A percentile compares a stretch with the other conserved stretches of the same genome.
Conservation (phyloP, 2,329 filamentous ascomycete genomes). For the Dendrostoma leiphaemia region DNA sequence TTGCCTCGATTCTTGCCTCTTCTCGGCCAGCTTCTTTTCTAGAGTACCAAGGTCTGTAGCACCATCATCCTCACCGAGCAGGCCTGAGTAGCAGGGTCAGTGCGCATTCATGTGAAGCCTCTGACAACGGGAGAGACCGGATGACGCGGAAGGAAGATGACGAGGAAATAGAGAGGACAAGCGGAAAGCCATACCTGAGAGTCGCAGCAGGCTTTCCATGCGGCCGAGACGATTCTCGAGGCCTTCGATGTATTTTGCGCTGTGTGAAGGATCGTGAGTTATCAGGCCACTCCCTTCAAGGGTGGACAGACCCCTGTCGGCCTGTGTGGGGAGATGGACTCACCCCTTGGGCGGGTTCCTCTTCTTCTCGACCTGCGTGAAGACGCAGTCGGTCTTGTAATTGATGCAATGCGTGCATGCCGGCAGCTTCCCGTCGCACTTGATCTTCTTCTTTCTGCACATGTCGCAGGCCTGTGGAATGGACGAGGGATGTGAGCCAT, state of each 20-base stretch:
- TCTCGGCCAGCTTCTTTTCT: slow-evolving; percentile 71
- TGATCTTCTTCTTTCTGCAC: slow-evolving; percentile 97
- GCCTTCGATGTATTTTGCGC: slow-evolving; percentile 96
- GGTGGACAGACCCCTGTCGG: slow-evolving; percentile 1
- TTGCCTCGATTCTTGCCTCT: slow-evolving; percentile 49
- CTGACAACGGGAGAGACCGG: background rate
- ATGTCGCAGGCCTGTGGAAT: slow-evolving; percentile 80
- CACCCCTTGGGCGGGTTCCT: slow-evolving; percentile 95
- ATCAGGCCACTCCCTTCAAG: background rate
- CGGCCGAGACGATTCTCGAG: slow-evolving; percentile 91
- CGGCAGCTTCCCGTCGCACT: slow-evolving; percentile 94
- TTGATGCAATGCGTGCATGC: slow-evolving; percentile 95
- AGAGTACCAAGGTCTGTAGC: slow-evolving; percentile 84
- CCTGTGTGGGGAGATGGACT: slow-evolving; percentile 25
- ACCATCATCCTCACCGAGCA: slow-evolving; percentile 83
- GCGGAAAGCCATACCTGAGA: slow-evolving; percentile 60
- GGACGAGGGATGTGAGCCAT: slow-evolving; percentile 6
- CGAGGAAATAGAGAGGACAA: background rate
- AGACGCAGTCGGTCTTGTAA: slow-evolving; percentile 96
- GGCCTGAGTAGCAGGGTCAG: slow-evolving; percentile 42
- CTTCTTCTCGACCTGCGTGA: slow-evolving; percentile 99
- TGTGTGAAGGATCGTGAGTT: slow-evolving; percentile 41
- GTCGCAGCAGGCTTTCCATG: slow-evolving; percentile 87
- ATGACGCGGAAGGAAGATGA: background rate
- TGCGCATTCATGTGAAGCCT: slow-evolving; percentile 24